Base-by-base conservation (phyloP, 257 asterid genomes). In the Fraxinus excelsior region DNA sequence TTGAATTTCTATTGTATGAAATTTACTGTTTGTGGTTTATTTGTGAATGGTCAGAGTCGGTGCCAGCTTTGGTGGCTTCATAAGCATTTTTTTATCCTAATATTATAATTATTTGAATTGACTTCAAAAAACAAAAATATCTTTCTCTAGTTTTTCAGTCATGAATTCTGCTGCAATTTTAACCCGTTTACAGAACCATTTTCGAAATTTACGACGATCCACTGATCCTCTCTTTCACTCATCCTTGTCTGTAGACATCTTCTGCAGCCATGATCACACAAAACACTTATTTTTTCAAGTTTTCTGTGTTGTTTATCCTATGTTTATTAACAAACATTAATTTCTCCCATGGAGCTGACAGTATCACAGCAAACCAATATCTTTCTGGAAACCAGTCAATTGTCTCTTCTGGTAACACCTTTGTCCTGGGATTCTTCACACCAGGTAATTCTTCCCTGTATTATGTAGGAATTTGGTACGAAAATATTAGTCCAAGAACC, bases 381-480 rank as follows among this genome's bases (percentile, higher is more conserved):
- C 58, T 77, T 14, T 71, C 82, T 66, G 70, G 49, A 49, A 18
- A 32, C 64, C 73, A 73, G 53, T 46, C 37, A 18, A 7, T 79
- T 7, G 46, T 79, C 62, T 79, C 82, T 66, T 66, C 74, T 23
- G 60, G 42, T 0, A 76, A 69, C 31, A 79, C 28, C 14, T 79
- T 78, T 42, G 72, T 42, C 23, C 60, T 78, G 53, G 81, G 81
- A 71, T 78, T 78, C 77, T 72, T 78, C 68, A 31, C 2, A 5
- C 42, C 32, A 16, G 67, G 67, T 60, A 29, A 3, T 7, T 65
- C 60, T 16, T 31, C 42, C 25, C 72, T 35, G 16, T 42, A 13
- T 9, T 78, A 78, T 32, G 37, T 73, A 42, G 82, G 78, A 35
- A 79, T 79, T 23, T 68, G 79, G 78, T 79, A 73, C 64, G 26